Conservation (phyloP, 768 basidiomycete genomes). For the Podaxis sp. region DNA sequence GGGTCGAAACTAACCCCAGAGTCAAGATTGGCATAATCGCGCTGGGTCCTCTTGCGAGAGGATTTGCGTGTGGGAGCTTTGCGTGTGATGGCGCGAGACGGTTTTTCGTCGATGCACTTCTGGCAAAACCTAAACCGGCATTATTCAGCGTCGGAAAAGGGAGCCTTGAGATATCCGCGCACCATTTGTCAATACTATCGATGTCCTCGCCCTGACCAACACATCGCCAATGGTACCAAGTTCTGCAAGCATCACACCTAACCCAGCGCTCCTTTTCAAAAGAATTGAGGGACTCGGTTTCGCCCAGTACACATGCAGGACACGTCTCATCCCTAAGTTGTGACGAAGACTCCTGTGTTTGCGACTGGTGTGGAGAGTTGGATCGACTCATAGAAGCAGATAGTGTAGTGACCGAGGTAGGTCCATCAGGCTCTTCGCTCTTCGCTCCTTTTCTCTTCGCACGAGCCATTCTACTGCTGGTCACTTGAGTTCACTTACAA, state of each 20-base stretch:
- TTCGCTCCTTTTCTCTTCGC: slow-evolving; percentile 8
- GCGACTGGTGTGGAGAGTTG: slow-evolving; percentile 2
- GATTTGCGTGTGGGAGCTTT: slow-evolving; percentile 84
- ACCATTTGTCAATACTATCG: slow-evolving; percentile 79
- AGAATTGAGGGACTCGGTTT: slow-evolving; percentile 13
- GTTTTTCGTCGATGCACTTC: slow-evolving; percentile 58
- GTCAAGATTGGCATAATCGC: slow-evolving; percentile 80
- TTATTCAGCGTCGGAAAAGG: slow-evolving; percentile 9
- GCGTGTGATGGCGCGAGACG: slow-evolving; percentile 64
- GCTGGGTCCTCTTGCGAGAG: slow-evolving; percentile 66
- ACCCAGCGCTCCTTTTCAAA: slow-evolving; percentile 78
- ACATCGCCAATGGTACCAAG: slow-evolving; percentile 85
- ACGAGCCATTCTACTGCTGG: slow-evolving; percentile 10
- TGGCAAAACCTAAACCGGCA: slow-evolving; percentile 61
- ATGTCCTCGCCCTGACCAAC: slow-evolving; percentile 66
- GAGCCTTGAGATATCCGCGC: slow-evolving; percentile 22
- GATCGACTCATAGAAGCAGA: slow-evolving; percentile 9
- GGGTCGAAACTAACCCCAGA: slow-evolving; percentile 64
- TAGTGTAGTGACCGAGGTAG: background rate
- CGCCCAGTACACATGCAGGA: slow-evolving; percentile 16
- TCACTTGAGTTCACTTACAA: background rate
- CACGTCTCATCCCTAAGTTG: slow-evolving; percentile 17
- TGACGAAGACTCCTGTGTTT: background rate
- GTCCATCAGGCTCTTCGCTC: slow-evolving; percentile 11
- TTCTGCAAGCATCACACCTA: slow-evolving; percentile 77